Evolutionary conservation across 2,329 filamentous ascomycete genomes (phyloP), one percentile per base, ranked within the genome.

Genomic region (Ciborinia camelliae): DNA sequence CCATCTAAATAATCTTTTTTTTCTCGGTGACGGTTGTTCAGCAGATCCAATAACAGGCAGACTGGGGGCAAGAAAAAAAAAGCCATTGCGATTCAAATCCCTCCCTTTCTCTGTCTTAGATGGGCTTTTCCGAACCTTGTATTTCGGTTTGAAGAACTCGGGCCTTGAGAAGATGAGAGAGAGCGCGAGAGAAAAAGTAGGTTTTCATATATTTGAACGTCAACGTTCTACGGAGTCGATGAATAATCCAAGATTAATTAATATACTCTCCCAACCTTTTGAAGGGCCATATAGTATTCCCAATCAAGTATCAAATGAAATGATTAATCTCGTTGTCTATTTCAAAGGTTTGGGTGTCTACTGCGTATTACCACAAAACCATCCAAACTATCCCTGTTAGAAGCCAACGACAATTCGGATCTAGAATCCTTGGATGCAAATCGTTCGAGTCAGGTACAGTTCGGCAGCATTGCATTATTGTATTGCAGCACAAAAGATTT

Each of bases 341-440:
- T 62, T 15, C 18, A 15, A 23, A 43, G 28, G 50, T 47, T 55
- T 47, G 39, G 39, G 20, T 30, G 18, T 28, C 30, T n/a, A 18
- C 54, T 18, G 18, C 28, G 8, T 54, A 62, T 20, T 53, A 39
- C 41, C 51, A 57, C 10, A 35, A 28, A 57, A 55, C 20, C 51
- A 37, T 37, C 39, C 41, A 57, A 63, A 45, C 30, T 55, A 57
- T 57, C 61, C 51, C 20, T 63, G 61, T 47, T 26, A 10, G 30
- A 30, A 39, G 18, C 50, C 61, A 63, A 63, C 51, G 51, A 63
- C 41, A 37, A 48, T 47, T 63, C 30, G 39, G 30, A 63, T 63
- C 61, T 63, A 39, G 61, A 63, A 55, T 59, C 50, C 60, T 51
- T 63, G 41, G 30, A 63, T 63, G 39, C 39, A 18, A 63, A 62